phyloP scores from a whole-genome alignment of 192 early-diverging fungal genomes.

The Linnemannia schmuckeri region DNA sequence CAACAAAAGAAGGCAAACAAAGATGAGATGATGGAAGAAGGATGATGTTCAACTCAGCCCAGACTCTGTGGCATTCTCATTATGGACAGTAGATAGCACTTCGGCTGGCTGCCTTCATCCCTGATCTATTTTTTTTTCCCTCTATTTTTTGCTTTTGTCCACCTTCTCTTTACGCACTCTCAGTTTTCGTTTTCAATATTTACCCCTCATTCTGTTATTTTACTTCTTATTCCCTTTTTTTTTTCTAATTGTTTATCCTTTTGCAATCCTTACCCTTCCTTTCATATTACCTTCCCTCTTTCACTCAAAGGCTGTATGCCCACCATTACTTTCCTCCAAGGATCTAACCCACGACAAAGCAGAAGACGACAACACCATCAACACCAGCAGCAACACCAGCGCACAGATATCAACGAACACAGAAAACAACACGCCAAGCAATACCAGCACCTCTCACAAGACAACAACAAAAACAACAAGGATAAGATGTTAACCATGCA shows the following conservation, averaged over 20 bases:
- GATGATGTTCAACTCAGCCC: background rate
- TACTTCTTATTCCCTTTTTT: background rate
- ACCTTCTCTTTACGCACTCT: too few species aligned
- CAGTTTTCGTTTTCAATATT: too few species aligned
- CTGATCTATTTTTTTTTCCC: too few species aligned
- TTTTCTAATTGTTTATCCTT: too few species aligned
- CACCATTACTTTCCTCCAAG: background rate
- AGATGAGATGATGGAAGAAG: background rate
- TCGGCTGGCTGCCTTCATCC: too few species aligned
- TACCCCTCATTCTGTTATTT: background rate
- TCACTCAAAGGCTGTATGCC: background rate
- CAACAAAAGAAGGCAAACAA: background rate
- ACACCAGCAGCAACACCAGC: background rate
- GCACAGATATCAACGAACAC: background rate
- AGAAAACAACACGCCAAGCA: background rate
- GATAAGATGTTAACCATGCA: constrained; percentile 4
- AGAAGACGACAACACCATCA: background rate
- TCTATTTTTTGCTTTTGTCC: too few species aligned
- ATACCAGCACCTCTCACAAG: background rate
- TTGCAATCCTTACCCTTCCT: background rate
- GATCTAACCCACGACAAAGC: background rate
- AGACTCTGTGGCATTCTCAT: background rate
- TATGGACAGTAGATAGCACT: background rate
- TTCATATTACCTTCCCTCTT: background rate
- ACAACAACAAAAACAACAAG: background rate